A percentile compares a stretch with the other conserved stretches of the same genome.
phyloP scores from a whole-genome alignment of 179 eudicot species.

The Silene coronaria region DNA sequence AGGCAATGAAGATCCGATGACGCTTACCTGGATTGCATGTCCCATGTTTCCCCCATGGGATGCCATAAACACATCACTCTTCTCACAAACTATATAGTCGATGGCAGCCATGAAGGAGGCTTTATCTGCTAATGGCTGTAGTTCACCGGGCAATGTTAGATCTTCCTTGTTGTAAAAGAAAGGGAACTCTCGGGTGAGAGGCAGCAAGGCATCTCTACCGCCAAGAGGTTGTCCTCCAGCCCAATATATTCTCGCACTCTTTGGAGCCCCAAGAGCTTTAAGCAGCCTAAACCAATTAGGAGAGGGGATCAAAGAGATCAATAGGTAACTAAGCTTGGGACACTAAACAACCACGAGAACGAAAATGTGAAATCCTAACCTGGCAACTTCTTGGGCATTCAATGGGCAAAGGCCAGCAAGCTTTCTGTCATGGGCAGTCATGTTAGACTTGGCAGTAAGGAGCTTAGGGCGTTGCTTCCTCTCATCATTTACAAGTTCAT shows the following conservation, averaged over 20 bases:
- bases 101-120: conserved; percentile 89
- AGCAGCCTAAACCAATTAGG: conserved; percentile 47
- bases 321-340: neutral
- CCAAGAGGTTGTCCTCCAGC: conserved; percentile 93
- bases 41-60: conserved; percentile 99
- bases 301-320: neutral
- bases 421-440: conserved; percentile 79
- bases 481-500: conserved; percentile 59
- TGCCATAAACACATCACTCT: conserved; percentile 86
- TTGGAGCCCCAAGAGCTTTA: conserved; percentile 85
- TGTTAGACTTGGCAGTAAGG: conserved; percentile 77
- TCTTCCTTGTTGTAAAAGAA: conserved; percentile 82
- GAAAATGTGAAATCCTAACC: conserved; percentile 35
- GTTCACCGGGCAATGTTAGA: conserved; percentile 70
- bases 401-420: conserved; percentile 96
- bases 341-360: neutral
- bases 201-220: conserved; percentile 68
- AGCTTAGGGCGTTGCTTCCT: conserved; percentile 70
- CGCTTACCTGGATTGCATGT: conserved; percentile 73
- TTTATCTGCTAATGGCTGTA: conserved; percentile 52
- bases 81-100: conserved; percentile 77
- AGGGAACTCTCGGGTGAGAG: conserved; percentile 61
- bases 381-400: conserved; percentile 71
- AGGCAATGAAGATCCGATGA: neutral
- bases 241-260: conserved; percentile 69